Percentiles rank a stretch among this genome's conserved stretches.
Conservation (phyloP, 345 rosid species). For the Brassica napus region Da-Ae NC_063437.1:3147501-3148000, state of each 20-base stretch:
- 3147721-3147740: conserved; percentile 40
- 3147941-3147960: conserved; percentile 17
- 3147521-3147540: conserved; percentile 25
- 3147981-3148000: not conserved
- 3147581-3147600: conserved; percentile 47
- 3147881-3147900: conserved; percentile 15
- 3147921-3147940: conserved; percentile 17
- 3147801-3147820: conserved; percentile 48
- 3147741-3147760: conserved; percentile 24
- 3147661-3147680: conserved; percentile 41
- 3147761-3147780: conserved; percentile 36
- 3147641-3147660: conserved; percentile 39
- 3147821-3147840: conserved; percentile 42
- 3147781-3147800: conserved; percentile 36
- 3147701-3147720: conserved; percentile 25
- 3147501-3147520: conserved; percentile 27
- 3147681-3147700: conserved; percentile 5
- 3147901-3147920: conserved; percentile 21
- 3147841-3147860: conserved; percentile 51
- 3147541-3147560: conserved; percentile 33
- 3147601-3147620: conserved; percentile 41
- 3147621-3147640: conserved; percentile 41
- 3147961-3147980: not conserved
- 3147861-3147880: conserved; percentile 55
- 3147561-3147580: conserved; percentile 45